Percentiles rank a stretch among this genome's conserved stretches.
These are phyloP conservation scores for Aspergillus eucalypticola DNA, from an alignment of 2,329 filamentous ascomycete species.

Conservation along the genomic window DNA sequence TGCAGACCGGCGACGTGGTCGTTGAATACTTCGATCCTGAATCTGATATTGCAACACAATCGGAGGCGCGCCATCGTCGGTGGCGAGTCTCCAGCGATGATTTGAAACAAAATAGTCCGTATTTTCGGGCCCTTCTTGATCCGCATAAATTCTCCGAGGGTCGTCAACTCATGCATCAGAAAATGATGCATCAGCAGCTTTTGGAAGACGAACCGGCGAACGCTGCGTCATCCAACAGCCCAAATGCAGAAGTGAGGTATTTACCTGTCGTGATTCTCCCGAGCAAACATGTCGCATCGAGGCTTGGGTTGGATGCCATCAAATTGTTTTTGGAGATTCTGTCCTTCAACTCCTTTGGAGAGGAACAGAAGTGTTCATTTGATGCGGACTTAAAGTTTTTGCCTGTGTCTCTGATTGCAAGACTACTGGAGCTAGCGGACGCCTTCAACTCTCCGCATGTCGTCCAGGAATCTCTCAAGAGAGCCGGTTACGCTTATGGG, in stretches of 20 bases:
- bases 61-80: conserved; percentile 15
- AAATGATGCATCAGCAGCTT: conserved; percentile 15
- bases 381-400: conserved; percentile 29
- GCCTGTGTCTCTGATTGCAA: conserved; percentile 34
- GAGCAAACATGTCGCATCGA: conserved; percentile 25
- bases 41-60: conserved; percentile 7
- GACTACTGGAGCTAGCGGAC: conserved; percentile 36
- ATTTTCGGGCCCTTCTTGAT: conserved; percentile 44
- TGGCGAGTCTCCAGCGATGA: conserved; percentile 39
- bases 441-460: conserved; percentile 35
- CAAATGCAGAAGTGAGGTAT: background rate
- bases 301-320: conserved; percentile 34
- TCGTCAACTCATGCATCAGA: conserved; percentile 32
- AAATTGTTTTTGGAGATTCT: conserved; percentile 37
- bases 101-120: conserved; percentile 38
- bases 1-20: conserved; percentile 37
- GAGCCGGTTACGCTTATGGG: conserved; percentile 33
- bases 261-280: conserved; percentile 34
- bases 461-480: conserved; percentile 26
- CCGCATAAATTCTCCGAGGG: conserved; percentile 46
- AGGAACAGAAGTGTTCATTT: conserved; percentile 23
- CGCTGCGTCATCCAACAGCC: conserved; percentile 2
- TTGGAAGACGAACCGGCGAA: background rate
- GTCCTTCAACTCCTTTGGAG: conserved; percentile 29
- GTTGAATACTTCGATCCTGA: conserved; percentile 32